These are phyloP conservation scores for Candida morakotiae DNA, from an alignment of 805 yeast species.

Conservation along the genomic window DNA sequence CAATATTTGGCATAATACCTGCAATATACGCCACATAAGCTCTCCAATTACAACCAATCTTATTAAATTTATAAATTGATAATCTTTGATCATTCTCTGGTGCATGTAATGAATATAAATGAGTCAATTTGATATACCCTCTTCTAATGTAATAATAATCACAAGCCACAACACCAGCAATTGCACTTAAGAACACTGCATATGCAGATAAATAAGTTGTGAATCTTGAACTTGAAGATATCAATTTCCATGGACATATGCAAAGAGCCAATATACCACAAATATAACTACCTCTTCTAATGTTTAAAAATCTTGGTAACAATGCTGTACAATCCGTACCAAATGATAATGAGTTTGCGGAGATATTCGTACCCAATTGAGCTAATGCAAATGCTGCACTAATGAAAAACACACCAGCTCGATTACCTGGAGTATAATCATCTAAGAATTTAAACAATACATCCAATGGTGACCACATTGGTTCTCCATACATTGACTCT, in stretches of 20 bases:
- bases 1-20: slow-evolving; percentile 80
- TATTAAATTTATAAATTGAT: slow-evolving; percentile 56
- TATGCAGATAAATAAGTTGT: slow-evolving; percentile 42
- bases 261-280: slow-evolving; percentile 38
- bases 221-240: slow-evolving; percentile 34
- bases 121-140: slow-evolving; percentile 61
- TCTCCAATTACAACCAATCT: slow-evolving; percentile 74
- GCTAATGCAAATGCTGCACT: slow-evolving; percentile 38
- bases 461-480: slow-evolving; percentile 83
- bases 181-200: slow-evolving; percentile 39
- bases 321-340: slow-evolving; percentile 41
- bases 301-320: slow-evolving; percentile 35
- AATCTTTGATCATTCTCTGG: slow-evolving; percentile 25
- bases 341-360: slow-evolving; percentile 39
- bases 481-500: slow-evolving; percentile 56
- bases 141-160: slow-evolving; percentile 58
- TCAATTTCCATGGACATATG: slow-evolving; percentile 42
- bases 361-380: slow-evolving; percentile 39
- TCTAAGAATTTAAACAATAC: slow-evolving; percentile 62
- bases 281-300: slow-evolving; percentile 38
- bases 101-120: slow-evolving; percentile 51
- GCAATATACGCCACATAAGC: slow-evolving; percentile 75
- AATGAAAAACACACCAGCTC: slow-evolving; percentile 41
- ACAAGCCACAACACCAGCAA: slow-evolving; percentile 39
- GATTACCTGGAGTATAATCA: slow-evolving; percentile 33